Evolutionary conservation across 441 rosid genomes (phyloP).

Genomic region (Erodium chrysanthum): DNA sequence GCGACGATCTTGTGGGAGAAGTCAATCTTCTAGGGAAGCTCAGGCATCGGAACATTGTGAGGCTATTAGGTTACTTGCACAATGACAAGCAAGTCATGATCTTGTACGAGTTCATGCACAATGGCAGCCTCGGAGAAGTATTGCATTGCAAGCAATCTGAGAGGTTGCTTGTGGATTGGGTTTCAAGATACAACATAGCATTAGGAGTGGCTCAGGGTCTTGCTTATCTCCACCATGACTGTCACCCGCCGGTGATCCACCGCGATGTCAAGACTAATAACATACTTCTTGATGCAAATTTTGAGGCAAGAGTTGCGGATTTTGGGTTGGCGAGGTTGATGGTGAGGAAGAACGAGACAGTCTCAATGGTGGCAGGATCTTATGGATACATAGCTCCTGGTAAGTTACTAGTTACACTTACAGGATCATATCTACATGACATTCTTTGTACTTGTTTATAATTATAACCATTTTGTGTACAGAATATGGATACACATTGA

Average conservation of each 20-base stretch:
- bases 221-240: constrained; percentile 54
- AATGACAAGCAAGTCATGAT: constrained; percentile 44
- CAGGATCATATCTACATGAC: background rate
- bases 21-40: constrained; percentile 45
- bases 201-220: constrained; percentile 52
- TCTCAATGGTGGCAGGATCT: constrained; percentile 57
- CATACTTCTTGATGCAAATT: constrained; percentile 42
- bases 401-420: constrained; percentile 12
- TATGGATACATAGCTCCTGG: constrained; percentile 64
- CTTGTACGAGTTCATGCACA: constrained; percentile 48
- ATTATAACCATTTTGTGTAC: constrained; percentile 18
- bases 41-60: constrained; percentile 52
- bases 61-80: constrained; percentile 40
- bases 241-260: constrained; percentile 50
- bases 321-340: constrained; percentile 54
- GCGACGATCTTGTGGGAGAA: constrained; percentile 43
- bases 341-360: constrained; percentile 49
- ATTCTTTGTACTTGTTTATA: background rate
- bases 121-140: constrained; percentile 50
- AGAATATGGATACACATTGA: constrained; percentile 79
- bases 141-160: constrained; percentile 45
- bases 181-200: constrained; percentile 45
- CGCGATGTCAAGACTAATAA: constrained; percentile 50
- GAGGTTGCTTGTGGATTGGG: constrained; percentile 48
- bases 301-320: constrained; percentile 55